Percentiles rank a stretch among this genome's conserved stretches.
Conservation (phyloP, 208 protist species). For the Crithidia sp. region DNA sequence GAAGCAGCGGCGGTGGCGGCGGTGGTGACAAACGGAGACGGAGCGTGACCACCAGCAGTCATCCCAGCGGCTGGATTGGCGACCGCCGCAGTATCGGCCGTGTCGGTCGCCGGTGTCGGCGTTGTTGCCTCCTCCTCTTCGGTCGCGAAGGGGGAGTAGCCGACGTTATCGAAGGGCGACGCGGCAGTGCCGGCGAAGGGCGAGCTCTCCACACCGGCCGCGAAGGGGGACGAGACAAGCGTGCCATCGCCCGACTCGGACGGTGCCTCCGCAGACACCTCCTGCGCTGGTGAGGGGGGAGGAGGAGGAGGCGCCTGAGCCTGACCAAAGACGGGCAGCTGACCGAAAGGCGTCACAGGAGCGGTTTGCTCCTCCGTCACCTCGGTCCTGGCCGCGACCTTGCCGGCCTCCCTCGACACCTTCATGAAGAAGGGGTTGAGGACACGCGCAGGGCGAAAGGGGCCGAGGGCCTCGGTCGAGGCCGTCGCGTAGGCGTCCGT, state of each 20-base stretch:
- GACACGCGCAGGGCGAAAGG: conserved; percentile 47
- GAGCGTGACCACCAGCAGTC: background rate
- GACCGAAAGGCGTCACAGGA: conserved; percentile 75
- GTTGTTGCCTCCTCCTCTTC: background rate
- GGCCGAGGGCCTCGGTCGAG: conserved; percentile 43
- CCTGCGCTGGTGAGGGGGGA: background rate
- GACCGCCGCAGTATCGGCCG: background rate
- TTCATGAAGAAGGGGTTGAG: conserved; percentile 53
- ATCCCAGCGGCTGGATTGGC: background rate
- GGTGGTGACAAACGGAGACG: conserved; percentile 43
- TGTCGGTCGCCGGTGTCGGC: background rate
- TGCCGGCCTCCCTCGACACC: conserved; percentile 12
- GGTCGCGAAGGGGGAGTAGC: conserved; percentile 49
- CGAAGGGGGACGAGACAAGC: conserved; percentile 72
- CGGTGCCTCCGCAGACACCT: background rate
- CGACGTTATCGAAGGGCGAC: conserved; percentile 45
- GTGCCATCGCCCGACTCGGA: conserved; percentile 1
- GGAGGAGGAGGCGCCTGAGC: conserved; percentile 3
- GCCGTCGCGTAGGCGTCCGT: conserved; percentile 62
- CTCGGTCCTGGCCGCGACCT: conserved; percentile 16
- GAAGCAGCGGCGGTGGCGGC: conserved; percentile 22
- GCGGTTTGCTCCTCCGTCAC: conserved; percentile 44
- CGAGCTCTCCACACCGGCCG: conserved; percentile 20
- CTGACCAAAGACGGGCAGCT: conserved; percentile 85
- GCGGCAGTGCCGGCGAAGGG: conserved; percentile 40